Percentiles rank a stretch among this genome's conserved stretches.
These are phyloP conservation scores for Aspergillus sp. DNA, from an alignment of 2,329 filamentous ascomycete species.

Conservation along the genomic window DNA sequence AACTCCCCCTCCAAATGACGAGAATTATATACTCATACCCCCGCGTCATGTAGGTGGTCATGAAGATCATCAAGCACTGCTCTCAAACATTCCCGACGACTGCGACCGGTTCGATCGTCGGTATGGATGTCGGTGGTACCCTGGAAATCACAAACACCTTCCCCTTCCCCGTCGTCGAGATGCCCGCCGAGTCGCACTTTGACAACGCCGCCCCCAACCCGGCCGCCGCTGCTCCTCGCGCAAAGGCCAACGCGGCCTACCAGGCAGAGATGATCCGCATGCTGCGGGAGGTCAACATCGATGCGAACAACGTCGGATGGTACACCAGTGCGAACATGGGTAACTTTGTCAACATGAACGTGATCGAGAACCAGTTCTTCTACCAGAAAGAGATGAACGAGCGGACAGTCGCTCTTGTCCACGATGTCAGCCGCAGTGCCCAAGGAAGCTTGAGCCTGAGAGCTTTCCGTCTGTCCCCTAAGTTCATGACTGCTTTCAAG, in stretches of 20 bases:
- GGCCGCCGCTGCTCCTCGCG: slow-evolving; percentile 82
- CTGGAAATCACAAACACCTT: slow-evolving; percentile 94
- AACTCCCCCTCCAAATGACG: slow-evolving; percentile 18
- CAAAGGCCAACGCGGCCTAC: slow-evolving; percentile 84
- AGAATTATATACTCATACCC: slow-evolving; percentile 19
- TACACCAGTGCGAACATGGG: slow-evolving; percentile 99
- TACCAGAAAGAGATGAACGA: slow-evolving; percentile 93
- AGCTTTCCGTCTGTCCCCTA: slow-evolving; percentile 82
- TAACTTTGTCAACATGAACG: slow-evolving; percentile 91
- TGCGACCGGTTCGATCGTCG: slow-evolving; percentile 85
- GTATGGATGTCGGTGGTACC: slow-evolving; percentile 78
- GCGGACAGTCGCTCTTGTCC: slow-evolving; percentile 79
- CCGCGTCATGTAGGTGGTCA: slow-evolving; percentile 63
- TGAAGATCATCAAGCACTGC: slow-evolving; percentile 98
- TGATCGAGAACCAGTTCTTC: slow-evolving; percentile 96
- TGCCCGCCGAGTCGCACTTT: slow-evolving; percentile 67
- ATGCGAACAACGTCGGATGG: slow-evolving; percentile 97
- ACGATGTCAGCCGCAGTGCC: slow-evolving; percentile 91
- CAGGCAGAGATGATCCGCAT: slow-evolving; percentile 97
- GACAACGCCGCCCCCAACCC: slow-evolving; percentile 63
- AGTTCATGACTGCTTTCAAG: slow-evolving; percentile 88
- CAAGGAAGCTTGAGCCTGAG: slow-evolving; percentile 86
- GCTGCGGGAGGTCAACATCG: slow-evolving; percentile 93
- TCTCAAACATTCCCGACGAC: slow-evolving; percentile 81
- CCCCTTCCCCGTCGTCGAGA: slow-evolving; percentile 81